A percentile compares a stretch with the other conserved stretches of the same genome.
These are phyloP conservation scores for Flaveria robusta DNA, from an alignment of 129 eudicot genomes.

Conservation along the genomic window DNA sequence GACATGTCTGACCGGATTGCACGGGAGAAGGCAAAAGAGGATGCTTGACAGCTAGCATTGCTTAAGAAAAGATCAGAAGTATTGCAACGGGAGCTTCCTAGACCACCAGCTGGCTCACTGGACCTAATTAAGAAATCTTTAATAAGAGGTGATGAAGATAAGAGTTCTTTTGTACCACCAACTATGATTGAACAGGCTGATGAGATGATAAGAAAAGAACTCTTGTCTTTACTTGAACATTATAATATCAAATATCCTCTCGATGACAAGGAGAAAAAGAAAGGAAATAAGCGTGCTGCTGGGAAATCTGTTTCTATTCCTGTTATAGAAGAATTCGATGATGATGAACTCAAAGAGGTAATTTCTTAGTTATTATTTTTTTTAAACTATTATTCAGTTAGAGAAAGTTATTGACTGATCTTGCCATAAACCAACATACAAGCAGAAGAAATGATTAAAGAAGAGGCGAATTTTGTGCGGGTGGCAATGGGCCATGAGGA, in stretches of 20 bases:
- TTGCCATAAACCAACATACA: constrained; percentile 32
- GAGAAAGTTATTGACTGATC: background rate
- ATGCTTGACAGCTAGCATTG: constrained; percentile 73
- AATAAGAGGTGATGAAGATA: constrained; percentile 77
- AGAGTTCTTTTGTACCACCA: constrained; percentile 96
- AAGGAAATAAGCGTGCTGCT: constrained; percentile 58
- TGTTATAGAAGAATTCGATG: constrained; percentile 78
- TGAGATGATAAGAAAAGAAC: constrained; percentile 87
- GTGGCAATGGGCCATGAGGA: constrained; percentile 87
- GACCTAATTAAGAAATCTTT: constrained; percentile 68
- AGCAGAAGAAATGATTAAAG: constrained; percentile 74
- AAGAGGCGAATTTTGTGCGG: constrained; percentile 60
- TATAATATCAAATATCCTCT: constrained; percentile 88
- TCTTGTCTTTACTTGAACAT: constrained; percentile 72
- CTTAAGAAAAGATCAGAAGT: constrained; percentile 89
- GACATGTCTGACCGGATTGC: constrained; percentile 97
- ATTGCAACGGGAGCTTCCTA: constrained; percentile 93
- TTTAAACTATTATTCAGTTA: background rate
- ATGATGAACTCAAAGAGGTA: constrained; percentile 80
- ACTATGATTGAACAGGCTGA: constrained; percentile 93
- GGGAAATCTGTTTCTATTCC: constrained; percentile 59
- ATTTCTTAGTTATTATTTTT: background rate
- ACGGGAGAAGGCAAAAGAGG: constrained; percentile 93
- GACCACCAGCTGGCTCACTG: constrained; percentile 81
- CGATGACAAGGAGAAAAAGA: constrained; percentile 91